A percentile compares a stretch with the other conserved stretches of the same genome.
Evolutionary conservation across 129 eudicot genomes (phyloP).

Genomic region (Kitagawia praeruptora): DNA sequence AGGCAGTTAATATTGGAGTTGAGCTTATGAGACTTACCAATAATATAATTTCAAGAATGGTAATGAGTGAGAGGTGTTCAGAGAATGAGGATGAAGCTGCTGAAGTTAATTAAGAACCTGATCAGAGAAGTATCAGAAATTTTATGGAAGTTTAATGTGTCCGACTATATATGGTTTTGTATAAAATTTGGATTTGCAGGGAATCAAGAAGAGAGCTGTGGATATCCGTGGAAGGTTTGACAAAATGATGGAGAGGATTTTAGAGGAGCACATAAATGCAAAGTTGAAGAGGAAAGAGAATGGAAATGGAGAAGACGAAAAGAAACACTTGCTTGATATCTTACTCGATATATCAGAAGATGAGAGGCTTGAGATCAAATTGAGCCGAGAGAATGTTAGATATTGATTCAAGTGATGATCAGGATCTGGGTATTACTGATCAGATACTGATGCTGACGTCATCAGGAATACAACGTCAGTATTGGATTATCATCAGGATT

Average conservation of each 20-base stretch:
- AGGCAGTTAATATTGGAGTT: slow-evolving; percentile 35
- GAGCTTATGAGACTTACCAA: slow-evolving; percentile 52
- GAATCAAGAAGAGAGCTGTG: slow-evolving; percentile 5
- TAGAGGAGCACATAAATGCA: not conserved
- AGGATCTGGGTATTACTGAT: too few relatives aligned
- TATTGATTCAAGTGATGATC: too few relatives aligned
- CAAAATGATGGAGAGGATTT: slow-evolving; percentile 9
- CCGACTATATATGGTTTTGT: not conserved
- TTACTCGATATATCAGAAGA: slow-evolving; percentile 32
- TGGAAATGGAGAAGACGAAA: not conserved
- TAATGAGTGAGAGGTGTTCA: slow-evolving; percentile 56
- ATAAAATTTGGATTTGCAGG: not conserved
- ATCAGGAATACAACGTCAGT: too few relatives aligned
- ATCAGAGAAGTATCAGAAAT: slow-evolving; percentile 38
- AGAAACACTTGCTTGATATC: slow-evolving; percentile 49
- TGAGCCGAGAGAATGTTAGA: slow-evolving; percentile 25
- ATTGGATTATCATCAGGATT: too few relatives aligned
- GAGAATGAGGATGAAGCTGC: slow-evolving; percentile 37
- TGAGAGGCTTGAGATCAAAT: slow-evolving; percentile 1
- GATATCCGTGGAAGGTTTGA: not conserved
- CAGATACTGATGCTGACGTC: too few relatives aligned
- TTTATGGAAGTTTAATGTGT: slow-evolving; percentile 20
- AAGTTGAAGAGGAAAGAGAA: slow-evolving; percentile 17
- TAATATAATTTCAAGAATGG: slow-evolving; percentile 51
- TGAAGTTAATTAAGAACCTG: slow-evolving; percentile 26